Conservation (phyloP, 768 basidiomycete genomes). For the Amanita fuliginea region DNA sequence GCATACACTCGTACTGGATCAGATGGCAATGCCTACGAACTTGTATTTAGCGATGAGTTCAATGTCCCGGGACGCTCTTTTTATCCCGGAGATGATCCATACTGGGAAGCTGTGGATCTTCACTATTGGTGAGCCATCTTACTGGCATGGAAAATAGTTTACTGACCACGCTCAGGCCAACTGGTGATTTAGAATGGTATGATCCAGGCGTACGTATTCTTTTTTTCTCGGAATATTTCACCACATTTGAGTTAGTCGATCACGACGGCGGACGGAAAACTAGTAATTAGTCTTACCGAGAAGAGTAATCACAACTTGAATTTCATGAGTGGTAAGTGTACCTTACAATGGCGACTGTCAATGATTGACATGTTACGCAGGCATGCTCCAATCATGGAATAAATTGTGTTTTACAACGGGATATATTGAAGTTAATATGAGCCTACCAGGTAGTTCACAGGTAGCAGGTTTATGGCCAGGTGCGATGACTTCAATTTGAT, state of each 20-base stretch:
- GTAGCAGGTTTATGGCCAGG: slow-evolving; percentile 84
- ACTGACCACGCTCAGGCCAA: slow-evolving; percentile 29
- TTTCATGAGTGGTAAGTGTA: slow-evolving; percentile 60
- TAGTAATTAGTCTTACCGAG: slow-evolving; percentile 75
- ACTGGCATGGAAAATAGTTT: not conserved
- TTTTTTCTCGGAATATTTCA: not conserved
- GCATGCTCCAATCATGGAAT: slow-evolving; percentile 83
- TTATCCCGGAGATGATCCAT: slow-evolving; percentile 75
- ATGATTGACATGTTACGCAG: slow-evolving; percentile 16
- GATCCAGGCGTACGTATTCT: slow-evolving; percentile 42
- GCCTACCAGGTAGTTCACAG: slow-evolving; percentile 51
- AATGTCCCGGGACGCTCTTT: slow-evolving; percentile 47
- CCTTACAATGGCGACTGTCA: slow-evolving; percentile 17
- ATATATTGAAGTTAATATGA: slow-evolving; percentile 76
- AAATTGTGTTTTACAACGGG: slow-evolving; percentile 93
- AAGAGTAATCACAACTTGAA: slow-evolving; percentile 66
- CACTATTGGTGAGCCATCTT: slow-evolving; percentile 60
- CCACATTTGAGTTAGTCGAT: slow-evolving; percentile 30
- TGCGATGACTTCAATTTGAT: slow-evolving; percentile 15
- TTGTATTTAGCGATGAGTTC: slow-evolving; percentile 85
- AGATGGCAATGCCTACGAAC: slow-evolving; percentile 69
- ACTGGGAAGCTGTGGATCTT: slow-evolving; percentile 80
- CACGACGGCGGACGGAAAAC: slow-evolving; percentile 65
- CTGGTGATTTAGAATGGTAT: slow-evolving; percentile 81
- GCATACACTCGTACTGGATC: slow-evolving; percentile 49